Base-by-base conservation (phyloP, 2,329 filamentous ascomycete species). In the Fusarium sterilihyphosum region DNA sequence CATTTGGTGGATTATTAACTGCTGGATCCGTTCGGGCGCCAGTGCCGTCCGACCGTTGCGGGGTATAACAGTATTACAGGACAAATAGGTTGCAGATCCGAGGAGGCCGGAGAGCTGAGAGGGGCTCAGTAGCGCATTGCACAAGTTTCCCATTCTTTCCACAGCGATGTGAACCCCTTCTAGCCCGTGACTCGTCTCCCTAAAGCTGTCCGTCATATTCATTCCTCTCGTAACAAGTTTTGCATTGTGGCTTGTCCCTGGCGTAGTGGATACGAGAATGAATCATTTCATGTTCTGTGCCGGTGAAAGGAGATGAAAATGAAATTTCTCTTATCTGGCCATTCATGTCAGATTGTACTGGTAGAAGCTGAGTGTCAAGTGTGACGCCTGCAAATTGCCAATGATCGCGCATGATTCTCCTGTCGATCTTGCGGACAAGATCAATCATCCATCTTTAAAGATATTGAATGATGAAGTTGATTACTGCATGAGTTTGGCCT, bases 51-150 rank as follows among this genome's bases (percentile, higher is more conserved):
- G 73, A 78, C 77, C 77, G 71, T 75, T 78, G 77, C 77, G 77
- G 77, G 77, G 77, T 77, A 74, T 68, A 67, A 63, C 61, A 73
- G 62, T 37, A 66, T 56, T 62, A 58, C 61, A 75, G 63, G 73
- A 75, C 76, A 78, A 78, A 78, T 77, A 64, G 77, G 73, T 76
- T 77, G 70, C 67, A 73, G 70, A 78, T 72, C 77, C 77, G 76
- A 78, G 53, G 57, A 65, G 63, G 41, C 76, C 73, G 77, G 73
- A 76, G 61, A 61, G 37, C 59, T 68, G 44, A 57, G 74, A 71
- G 67, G 73, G 76, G 73, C 50, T 40, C 43, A 69, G 46, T 75
- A 75, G 73, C 61, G 60, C 43, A 47, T 57, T 43, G 68, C 58
- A 49, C 63, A 41, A 58, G 66, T 73, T 77, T 74, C 75, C 75